Percentiles rank a stretch among this genome's conserved stretches.
Evolutionary conservation across 371 early-diverging fungal species (phyloP).

Genomic region (Mucor lusitanicus): DNA sequence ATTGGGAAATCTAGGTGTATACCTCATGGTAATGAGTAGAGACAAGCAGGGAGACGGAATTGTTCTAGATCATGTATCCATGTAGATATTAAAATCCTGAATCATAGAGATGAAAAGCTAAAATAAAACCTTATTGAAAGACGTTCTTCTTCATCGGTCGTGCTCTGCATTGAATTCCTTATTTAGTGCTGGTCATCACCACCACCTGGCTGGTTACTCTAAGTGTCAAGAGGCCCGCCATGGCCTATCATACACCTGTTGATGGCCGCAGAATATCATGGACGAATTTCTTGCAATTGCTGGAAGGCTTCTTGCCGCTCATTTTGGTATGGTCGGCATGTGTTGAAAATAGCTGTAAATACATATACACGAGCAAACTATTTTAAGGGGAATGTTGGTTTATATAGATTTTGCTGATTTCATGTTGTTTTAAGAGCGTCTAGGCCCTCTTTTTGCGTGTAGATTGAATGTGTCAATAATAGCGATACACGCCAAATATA

Average conservation of each 20-base stretch:
- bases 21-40: not conserved
- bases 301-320: not conserved
- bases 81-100: not conserved
- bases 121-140: not conserved
- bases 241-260: not conserved
- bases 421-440: not conserved
- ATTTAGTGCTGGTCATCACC: constrained; percentile 1
- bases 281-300: not conserved
- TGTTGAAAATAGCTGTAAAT: not conserved
- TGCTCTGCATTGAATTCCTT: not conserved
- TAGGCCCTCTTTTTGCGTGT: not conserved
- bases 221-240: not conserved
- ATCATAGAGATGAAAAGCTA: not conserved
- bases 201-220: not conserved
- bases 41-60: not conserved
- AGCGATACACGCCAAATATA: not conserved
- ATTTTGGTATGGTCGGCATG: constrained; percentile 8
- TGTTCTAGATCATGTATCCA: not conserved
- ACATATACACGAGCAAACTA: not conserved
- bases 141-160: not conserved
- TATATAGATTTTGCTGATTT: not conserved
- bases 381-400: constrained; percentile 5
- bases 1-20: not conserved
- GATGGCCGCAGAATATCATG: not conserved
- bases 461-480: not conserved